Evolutionary conservation across 192 early-diverging fungal genomes (phyloP).

Genomic region (Entrophospora sp.): DNA sequence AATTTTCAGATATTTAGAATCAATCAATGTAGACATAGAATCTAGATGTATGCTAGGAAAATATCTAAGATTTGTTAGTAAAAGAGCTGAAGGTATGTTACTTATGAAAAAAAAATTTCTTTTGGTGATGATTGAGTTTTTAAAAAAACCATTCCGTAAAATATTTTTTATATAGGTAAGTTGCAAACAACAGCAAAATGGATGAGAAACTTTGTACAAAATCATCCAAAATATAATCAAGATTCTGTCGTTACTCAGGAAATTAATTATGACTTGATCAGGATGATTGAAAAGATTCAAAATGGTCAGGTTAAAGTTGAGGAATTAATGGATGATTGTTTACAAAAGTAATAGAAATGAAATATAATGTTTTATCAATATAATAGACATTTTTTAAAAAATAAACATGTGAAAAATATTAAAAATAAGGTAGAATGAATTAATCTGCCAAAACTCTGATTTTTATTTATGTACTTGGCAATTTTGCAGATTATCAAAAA

Average conservation of each 20-base stretch:
- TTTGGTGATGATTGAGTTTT: no score
- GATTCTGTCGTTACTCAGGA: conserved; percentile 81
- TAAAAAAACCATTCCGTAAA: no score
- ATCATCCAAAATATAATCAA: conserved; percentile 78
- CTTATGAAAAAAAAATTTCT: no score
- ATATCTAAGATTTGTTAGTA: conserved; percentile 74
- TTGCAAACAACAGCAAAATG: conserved; percentile 83
- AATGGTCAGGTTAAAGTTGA: conserved; percentile 40
- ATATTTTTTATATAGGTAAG: conserved; percentile 18
- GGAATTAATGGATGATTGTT: conserved; percentile 41
- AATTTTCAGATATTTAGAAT: conserved; percentile 78
- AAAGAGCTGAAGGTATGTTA: conserved; percentile 76
- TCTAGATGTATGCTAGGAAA: conserved; percentile 60
- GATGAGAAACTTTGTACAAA: conserved; percentile 80
- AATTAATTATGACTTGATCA: conserved; percentile 83
- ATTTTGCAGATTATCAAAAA: no score
- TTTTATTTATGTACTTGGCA: no score
- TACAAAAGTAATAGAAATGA: no score
- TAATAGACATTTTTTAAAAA: no score
- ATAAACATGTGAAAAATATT: no score
- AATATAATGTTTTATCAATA: no score
- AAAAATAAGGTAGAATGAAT: no score
- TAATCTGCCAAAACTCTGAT: no score
- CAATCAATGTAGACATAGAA: conserved; percentile 53
- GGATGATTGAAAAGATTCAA: conserved; percentile 45